Base-by-base conservation (phyloP, 2,329 filamentous ascomycete genomes). In the Daldinia sp. region DNA sequence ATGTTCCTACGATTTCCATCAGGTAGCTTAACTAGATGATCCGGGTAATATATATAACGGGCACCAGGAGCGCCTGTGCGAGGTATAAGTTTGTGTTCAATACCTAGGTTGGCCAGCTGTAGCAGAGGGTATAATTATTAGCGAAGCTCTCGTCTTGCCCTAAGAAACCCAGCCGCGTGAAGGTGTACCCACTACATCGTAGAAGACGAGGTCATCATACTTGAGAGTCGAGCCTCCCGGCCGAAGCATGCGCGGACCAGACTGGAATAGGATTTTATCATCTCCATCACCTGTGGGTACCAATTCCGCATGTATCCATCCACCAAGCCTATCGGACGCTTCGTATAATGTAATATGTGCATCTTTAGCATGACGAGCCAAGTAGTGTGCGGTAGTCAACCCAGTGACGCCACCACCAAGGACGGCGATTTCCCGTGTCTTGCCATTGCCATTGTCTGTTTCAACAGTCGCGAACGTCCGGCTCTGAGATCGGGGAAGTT, bases 41-140 rank as follows among this genome's bases (percentile, higher is more conserved):
- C 92, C 1, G 93, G 93, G 76, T 97, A 97, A 85, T 96, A 98
- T 67, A 98, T 84, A 79, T 90, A 98, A 69, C 94, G 91, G 76
- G 83, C 60, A 85, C 84, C 59, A 86, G 81, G 4, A 86, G 84
- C 33, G 77, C 78, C 46, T 4, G 79, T 0, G 18, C 79, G 51
- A 84, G 89, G 74, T 82, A 82, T 58, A 35, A 93, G 77, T 65
- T 91, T 82, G 60, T 88, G 78, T 53, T 82, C 73, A 42, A 93
- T 76, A 23, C 83, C 83, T 39, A 93, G 80, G 39, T 87, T 84
- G 67, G 84, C 78, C 61, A 92, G 80, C 90, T 92, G 23, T 18
- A 20, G 41, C 20, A 37, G 60, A 48, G 28, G 18, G 74, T 15
- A 56, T 69, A 30, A 7, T 48, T 59, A 44, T 67, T 55, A 73